Conservation (phyloP, 495 filamentous ascomycete genomes). For the Aspergillus cavernicola region DNA sequence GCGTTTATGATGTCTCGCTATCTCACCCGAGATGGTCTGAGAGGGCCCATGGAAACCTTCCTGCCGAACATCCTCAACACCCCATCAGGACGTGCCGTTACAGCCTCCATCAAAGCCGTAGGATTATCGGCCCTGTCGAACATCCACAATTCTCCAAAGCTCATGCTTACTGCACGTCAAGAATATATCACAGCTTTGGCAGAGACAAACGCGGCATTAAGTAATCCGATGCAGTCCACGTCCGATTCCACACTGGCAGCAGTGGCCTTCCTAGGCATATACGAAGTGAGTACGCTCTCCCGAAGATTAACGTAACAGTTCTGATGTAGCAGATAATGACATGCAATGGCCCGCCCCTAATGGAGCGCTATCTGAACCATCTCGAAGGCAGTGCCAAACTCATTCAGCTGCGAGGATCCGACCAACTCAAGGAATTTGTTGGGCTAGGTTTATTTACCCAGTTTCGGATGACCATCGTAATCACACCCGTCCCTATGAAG, state of each 20-base stretch:
- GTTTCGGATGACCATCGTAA: slow-evolving; percentile 9
- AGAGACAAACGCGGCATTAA: slow-evolving; percentile 19
- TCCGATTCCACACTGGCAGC: slow-evolving; percentile 18
- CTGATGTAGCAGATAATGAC: slow-evolving; percentile 4
- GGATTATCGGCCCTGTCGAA: slow-evolving; percentile 14
- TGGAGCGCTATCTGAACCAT: slow-evolving; percentile 7
- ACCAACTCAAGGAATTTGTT: background rate
- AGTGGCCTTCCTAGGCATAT: slow-evolving; percentile 21
- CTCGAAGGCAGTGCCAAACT: slow-evolving; percentile 10
- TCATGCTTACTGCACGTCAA: slow-evolving; percentile 12
- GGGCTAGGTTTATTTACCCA: slow-evolving; percentile 15
- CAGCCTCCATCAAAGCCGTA: slow-evolving; percentile 9
- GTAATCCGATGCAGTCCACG: slow-evolving; percentile 10
- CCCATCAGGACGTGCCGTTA: background rate
- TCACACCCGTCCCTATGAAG: background rate
- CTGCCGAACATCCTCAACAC: background rate
- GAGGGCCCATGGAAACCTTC: background rate
- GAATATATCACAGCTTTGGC: slow-evolving; percentile 21
- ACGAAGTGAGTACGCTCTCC: slow-evolving; percentile 15
- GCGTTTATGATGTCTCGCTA: slow-evolving; percentile 7
- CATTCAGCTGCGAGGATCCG: slow-evolving; percentile 13
- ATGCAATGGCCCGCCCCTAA: slow-evolving; percentile 8
- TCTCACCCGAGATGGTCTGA: background rate
- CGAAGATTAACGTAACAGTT: background rate
- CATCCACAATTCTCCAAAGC: slow-evolving; percentile 6